These are phyloP conservation scores for Globisporangium lucens DNA, from an alignment of 352 stramenopile species.

Conservation along the genomic window DNA sequence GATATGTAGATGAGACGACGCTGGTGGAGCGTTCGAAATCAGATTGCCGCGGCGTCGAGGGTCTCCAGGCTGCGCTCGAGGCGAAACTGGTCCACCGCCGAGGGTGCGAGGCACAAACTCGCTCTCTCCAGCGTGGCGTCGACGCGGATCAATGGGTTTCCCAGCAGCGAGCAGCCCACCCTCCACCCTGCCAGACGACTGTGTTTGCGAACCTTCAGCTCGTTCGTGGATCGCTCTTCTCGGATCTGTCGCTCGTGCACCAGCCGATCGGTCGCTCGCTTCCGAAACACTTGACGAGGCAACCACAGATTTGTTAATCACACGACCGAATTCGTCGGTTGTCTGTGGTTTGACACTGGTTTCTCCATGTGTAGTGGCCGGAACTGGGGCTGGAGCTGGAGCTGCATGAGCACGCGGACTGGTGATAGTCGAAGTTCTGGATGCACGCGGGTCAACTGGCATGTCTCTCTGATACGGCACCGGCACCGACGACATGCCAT, in stretches of 20 bases:
- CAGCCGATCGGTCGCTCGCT: constrained; percentile 1
- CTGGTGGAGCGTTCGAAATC: constrained; percentile 13
- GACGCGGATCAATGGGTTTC: constrained; percentile 33
- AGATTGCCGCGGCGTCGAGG: constrained; percentile 36
- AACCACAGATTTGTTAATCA: constrained; percentile 21
- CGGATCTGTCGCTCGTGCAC: constrained; percentile 22
- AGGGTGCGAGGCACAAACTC: constrained; percentile 8
- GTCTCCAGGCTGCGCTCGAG: constrained; percentile 13
- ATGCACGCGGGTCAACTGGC: constrained; percentile 11
- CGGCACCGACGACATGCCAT: constrained; percentile 42
- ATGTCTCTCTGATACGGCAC: constrained; percentile 56
- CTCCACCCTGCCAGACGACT: not conserved
- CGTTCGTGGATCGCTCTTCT: constrained; percentile 7
- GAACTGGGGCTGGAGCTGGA: not conserved
- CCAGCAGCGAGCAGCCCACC: constrained; percentile 10
- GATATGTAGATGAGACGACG: constrained; percentile 8
- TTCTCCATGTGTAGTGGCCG: not conserved
- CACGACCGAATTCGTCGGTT: constrained; percentile 58
- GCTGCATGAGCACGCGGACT: not conserved
- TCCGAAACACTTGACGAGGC: not conserved
- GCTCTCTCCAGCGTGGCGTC: constrained; percentile 21
- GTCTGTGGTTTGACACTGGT: constrained; percentile 14
- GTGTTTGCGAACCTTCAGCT: not conserved
- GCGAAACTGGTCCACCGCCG: not conserved
- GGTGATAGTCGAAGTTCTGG: not conserved